A percentile compares a stretch with the other conserved stretches of the same genome.
phyloP scores from a whole-genome alignment of 2,329 filamentous ascomycete species.

The Aspergillus novoparasiticus region DNA sequence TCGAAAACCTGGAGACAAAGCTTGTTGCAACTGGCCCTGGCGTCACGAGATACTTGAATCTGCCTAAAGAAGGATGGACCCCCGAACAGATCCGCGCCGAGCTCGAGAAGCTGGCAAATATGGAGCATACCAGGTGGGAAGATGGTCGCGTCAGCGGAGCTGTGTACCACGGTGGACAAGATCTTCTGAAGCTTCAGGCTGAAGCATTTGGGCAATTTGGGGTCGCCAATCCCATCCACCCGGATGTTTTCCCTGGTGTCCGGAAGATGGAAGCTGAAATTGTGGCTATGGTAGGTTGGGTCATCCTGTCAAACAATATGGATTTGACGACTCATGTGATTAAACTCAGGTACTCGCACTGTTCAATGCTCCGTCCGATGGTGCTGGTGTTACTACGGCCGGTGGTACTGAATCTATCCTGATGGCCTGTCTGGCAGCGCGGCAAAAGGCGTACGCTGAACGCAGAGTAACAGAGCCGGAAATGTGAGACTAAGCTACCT shows the following conservation, averaged over 20 bases:
- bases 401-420: conserved; percentile 96
- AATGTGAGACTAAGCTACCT: conserved; percentile 64
- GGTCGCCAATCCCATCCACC: conserved; percentile 94
- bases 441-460: conserved; percentile 85
- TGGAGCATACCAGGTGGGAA: conserved; percentile 97
- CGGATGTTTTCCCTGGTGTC: conserved; percentile 96
- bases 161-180: conserved; percentile 90
- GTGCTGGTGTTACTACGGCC: conserved; percentile 84
- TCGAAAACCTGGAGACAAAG: conserved; percentile 80
- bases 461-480: conserved; percentile 89
- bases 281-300: conserved; percentile 79
- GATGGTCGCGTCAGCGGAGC: conserved; percentile 92
- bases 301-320: neutral
- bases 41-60: conserved; percentile 69
- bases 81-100: conserved; percentile 78
- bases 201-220: conserved; percentile 94
- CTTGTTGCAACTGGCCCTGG: conserved; percentile 74
- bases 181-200: conserved; percentile 79
- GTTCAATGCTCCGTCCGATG: conserved; percentile 85
- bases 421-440: conserved; percentile 88
- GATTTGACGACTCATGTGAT: conserved; percentile 9
- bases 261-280: conserved; percentile 99
- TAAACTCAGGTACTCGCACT: conserved; percentile 64
- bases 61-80: conserved; percentile 83
- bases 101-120: conserved; percentile 73